Evolutionary conservation across 2,329 filamentous ascomycete species (phyloP).

Genomic region (Monilinia polystroma): DNA sequence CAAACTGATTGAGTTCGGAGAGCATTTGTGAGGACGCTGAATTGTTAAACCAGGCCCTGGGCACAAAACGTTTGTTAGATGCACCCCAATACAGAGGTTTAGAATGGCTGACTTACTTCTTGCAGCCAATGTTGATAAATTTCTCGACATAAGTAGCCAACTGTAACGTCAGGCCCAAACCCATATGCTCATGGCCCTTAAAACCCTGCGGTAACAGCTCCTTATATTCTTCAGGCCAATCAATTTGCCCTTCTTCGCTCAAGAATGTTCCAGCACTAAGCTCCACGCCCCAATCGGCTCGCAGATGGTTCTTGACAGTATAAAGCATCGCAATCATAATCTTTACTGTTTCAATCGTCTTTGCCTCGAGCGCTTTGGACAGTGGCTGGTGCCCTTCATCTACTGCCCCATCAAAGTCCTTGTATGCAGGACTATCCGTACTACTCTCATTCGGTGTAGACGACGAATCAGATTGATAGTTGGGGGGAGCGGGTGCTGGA

Average conservation of each 20-base stretch:
- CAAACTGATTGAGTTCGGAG: conserved; percentile 55
- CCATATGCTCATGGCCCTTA: conserved; percentile 56
- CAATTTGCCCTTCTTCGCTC: conserved; percentile 39
- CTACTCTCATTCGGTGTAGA: conserved; percentile 25
- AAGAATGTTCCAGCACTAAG: conserved; percentile 35
- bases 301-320: conserved; percentile 62
- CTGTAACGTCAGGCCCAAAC: conserved; percentile 59
- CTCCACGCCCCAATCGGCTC: conserved; percentile 59
- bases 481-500: conserved; percentile 37
- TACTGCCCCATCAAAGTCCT: conserved; percentile 17
- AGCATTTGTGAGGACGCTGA: conserved; percentile 59
- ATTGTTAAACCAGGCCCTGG: conserved; percentile 57
- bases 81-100: not conserved
- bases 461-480: conserved; percentile 30
- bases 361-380: conserved; percentile 39
- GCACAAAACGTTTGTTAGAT: conserved; percentile 11
- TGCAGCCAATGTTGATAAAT: conserved; percentile 57
- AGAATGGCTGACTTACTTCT: conserved; percentile 38
- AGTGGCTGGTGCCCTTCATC: conserved; percentile 20
- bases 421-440: conserved; percentile 20
- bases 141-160: conserved; percentile 58
- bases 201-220: conserved; percentile 51
- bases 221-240: conserved; percentile 48
- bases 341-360: conserved; percentile 57
- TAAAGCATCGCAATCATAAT: conserved; percentile 61